Conservation (phyloP, 768 basidiomycete genomes). For the Wakefieldia striispora region DNA sequence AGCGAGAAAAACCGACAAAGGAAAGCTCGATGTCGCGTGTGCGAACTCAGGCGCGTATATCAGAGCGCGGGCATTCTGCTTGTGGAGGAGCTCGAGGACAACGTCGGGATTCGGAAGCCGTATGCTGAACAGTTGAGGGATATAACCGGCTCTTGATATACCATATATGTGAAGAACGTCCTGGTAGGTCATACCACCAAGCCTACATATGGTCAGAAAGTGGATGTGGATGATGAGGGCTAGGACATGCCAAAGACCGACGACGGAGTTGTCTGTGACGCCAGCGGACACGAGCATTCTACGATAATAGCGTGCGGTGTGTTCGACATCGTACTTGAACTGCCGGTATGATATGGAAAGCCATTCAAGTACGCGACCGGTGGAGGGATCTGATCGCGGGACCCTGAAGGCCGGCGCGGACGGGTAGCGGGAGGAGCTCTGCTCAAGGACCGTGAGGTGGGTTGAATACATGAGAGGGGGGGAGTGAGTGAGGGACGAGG, state of each 20-base stretch:
- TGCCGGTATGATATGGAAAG: conserved; percentile 58
- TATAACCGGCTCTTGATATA: conserved; percentile 70
- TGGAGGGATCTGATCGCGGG: conserved; percentile 46
- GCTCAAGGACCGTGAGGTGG: conserved; percentile 64
- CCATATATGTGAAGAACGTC: conserved; percentile 76
- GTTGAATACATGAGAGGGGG: conserved; percentile 33
- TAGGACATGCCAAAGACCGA: conserved; percentile 68
- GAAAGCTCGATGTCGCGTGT: conserved; percentile 41
- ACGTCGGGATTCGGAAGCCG: conserved; percentile 72
- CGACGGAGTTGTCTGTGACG: conserved; percentile 54
- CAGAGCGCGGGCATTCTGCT: conserved; percentile 60
- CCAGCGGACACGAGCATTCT: conserved; percentile 43
- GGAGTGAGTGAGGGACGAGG: conserved; percentile 7
- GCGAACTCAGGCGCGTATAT: conserved; percentile 61
- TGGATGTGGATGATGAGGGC: background rate
- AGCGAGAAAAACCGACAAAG: conserved; percentile 49
- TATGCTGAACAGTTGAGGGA: conserved; percentile 76
- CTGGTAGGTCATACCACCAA: conserved; percentile 67
- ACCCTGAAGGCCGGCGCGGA: conserved; percentile 57
- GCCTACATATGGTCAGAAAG: conserved; percentile 42
- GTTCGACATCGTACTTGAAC: conserved; percentile 65
- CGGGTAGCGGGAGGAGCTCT: conserved; percentile 49
- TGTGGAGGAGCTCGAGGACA: conserved; percentile 65
- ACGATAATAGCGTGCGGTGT: conserved; percentile 64
- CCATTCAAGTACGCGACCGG: conserved; percentile 52